Evolutionary conservation across 2,329 filamentous ascomycete species (phyloP), one percentile per base, ranked within the genome.

Genomic region (Neonectria magnoliae): DNA sequence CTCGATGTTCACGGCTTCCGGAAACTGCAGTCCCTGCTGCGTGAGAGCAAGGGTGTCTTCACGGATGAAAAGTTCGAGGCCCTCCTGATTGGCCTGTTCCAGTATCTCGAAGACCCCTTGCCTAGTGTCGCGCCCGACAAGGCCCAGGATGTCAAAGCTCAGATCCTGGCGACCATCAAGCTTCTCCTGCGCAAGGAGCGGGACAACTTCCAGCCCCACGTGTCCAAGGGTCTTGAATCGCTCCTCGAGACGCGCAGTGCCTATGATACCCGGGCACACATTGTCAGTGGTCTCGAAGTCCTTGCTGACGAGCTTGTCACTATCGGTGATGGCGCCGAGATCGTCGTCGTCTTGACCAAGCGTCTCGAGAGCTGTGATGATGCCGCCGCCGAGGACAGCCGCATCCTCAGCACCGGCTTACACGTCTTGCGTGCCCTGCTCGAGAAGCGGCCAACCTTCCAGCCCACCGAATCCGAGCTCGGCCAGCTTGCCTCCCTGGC

Each of bases 1-100:
- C 85, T 95, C n/a, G 92, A 94, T 74, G 91, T 92, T 4, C 91
- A 94, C 74, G 92, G 92, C 61, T 93, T 94, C 83, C 88, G 92
- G 57, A 92, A 92, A 73, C 82, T 94, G 53, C 92, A 94, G 76
- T 90, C 90, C 42, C 85, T 94, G 68, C 85, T 93, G 64, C 89
- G 91, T 68, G 90, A 91, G 63, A 87, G 84, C 74, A 86, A 85
- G 71, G 84, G 88, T 14, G 83, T 88, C 20, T 88, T 92, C 74
- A 84, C 85, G 1, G 87, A 90, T 64, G 88, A 90, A 52, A 91
- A 88, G 68, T 93, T 93, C 65, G 87, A 91, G 68, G 84, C 89
- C 8, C 83, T 94, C 2, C 80, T 94, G 38, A 72, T 86, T 2
- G 90, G 89, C 0, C 83, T 93, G 20, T 91, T 94, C 65, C 87